Percentiles rank a stretch among this genome's conserved stretches.
These are phyloP conservation scores for Phytophthora fragariaefolia DNA, from an alignment of 352 stramenopile genomes.

Conservation along the genomic window DNA sequence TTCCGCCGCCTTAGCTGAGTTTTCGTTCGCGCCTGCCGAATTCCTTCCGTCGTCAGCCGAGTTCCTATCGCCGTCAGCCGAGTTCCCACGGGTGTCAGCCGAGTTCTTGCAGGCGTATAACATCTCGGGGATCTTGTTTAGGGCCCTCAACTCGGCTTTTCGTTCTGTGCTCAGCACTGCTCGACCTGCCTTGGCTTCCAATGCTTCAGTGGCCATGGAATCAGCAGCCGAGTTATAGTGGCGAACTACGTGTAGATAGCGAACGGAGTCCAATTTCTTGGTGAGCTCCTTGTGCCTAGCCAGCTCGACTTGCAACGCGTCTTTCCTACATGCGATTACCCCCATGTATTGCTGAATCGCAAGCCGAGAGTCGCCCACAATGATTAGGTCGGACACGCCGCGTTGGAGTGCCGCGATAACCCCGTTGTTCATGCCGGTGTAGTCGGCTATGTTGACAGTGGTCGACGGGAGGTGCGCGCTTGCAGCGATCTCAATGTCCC, in stretches of 20 bases:
- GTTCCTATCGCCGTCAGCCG: no score
- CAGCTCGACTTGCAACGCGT: slow-evolving; percentile 7
- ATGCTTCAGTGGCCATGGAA: slow-evolving; percentile 2
- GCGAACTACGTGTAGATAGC: neutral
- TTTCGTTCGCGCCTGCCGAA: no score
- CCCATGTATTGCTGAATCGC: slow-evolving; percentile 17
- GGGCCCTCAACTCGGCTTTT: neutral
- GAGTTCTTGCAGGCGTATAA: neutral
- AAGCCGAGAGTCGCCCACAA: no score
- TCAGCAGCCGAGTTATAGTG: slow-evolving; percentile 1
- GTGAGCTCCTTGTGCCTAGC: no score
- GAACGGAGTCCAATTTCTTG: neutral
- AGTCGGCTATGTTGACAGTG: slow-evolving; percentile 6
- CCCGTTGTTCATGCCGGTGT: slow-evolving; percentile 8
- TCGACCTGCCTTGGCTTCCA: neutral
- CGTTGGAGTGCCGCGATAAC: no score
- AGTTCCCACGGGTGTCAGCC: no score
- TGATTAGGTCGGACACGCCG: no score
- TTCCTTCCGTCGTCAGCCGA: no score
- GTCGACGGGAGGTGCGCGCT: slow-evolving; percentile 5
- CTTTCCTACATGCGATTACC: slow-evolving; percentile 6
- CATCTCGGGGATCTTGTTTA: slow-evolving; percentile 4
- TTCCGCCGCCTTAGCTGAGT: no score
- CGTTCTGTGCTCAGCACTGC: neutral
- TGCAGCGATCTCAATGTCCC: no score